Evolutionary conservation across 345 rosid genomes (phyloP), one percentile per base, ranked within the genome.

Genomic region (Nephelium lappaceum): DNA sequence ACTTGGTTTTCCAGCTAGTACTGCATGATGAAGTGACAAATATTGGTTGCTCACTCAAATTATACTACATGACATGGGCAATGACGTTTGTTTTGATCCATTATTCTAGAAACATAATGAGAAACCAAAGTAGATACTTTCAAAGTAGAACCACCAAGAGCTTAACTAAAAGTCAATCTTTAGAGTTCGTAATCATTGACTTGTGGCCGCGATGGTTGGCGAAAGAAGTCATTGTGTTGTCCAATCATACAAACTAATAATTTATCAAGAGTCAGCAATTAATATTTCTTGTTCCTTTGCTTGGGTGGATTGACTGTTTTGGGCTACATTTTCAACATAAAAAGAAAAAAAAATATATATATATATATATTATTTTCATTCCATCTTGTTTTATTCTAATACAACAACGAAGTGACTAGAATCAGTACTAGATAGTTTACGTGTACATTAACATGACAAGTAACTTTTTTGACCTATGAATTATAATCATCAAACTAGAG

Each of bases 401-500:
- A 21, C 36, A 62, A 62, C 2, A 24, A 16, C 41, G 5, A 31
- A 38, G 18, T 15, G 14, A 18, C 19, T 7, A 15, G 42, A 42
- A 62, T 41, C 1, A 58, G 6, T 61, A 24, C 11, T 71, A 11
- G 5, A 23, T 58, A 36, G 65, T 1, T 65, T 19, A 58, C 36
- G 1, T 31, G 36, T 31, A 31, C 36, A 31, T 31, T 31, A 31
- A 31, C 36, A 3, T 31, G 36, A 31, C 36, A 31, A 31, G 47
- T 1, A 23, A 72, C 36, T 6, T 65, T 2, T 53, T 0, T 38
- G 27, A 6, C 15, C 66, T 11, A 72, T 16, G 23, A 57, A 72
- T 31, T 11, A 12, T 38, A 14, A 18, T 27, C 21, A 61, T 81
- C 79, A 83, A 49, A 23, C 83, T 27, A 49, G 16, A 2, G 57